Base-by-base conservation (phyloP, 441 rosid species). In the Gossypium aridum region DNA sequence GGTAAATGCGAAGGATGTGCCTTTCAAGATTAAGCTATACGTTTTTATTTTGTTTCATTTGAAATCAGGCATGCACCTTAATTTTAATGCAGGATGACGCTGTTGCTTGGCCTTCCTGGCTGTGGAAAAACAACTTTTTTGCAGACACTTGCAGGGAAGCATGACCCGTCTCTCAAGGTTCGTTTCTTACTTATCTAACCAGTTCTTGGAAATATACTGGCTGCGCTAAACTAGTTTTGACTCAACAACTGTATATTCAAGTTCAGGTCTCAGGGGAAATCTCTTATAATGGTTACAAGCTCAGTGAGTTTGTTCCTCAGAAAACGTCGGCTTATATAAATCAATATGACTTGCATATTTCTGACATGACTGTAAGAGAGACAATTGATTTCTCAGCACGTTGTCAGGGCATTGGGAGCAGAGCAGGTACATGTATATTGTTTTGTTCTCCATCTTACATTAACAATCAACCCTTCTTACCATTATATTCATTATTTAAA, bases 61-160 rank as follows among this genome's bases (percentile, higher is more conserved):
- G n/a, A n/a, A n/a, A n/a, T n/a, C n/a, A n/a, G n/a, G n/a, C n/a
- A n/a, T n/a, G n/a, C n/a, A n/a, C n/a, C 13, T 64, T 10, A 22
- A 17, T 57, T 19, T 17, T n/a, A 12, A 12, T 73, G 49, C 72
- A 84, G 87, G 83, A 53, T 86, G 81, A 80, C 85, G 2, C 71
- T 84, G 34, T 73, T 86, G 76, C 79, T 86, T 16, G 87, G 89
- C 14, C 87, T 82, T 31, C 86, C 86, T 2, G 85, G 86, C 1
- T 81, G 87, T 26, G 89, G 89, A 47, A 86, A 83, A 72, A 84
- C 86, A 16, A 77, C 87, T n/a, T 65, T 86, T 7, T 75, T 84
- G 31, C 70, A 80, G 66, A 81, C 85, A 65, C 82, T 86, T 16
- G 57, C 87, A 3, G 89, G 81, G 59, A 82, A 65, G 20, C 74